Evolutionary conservation across 164 flowering plant species (phyloP).

Genomic region (Euptelea pleiosperma): DNA sequence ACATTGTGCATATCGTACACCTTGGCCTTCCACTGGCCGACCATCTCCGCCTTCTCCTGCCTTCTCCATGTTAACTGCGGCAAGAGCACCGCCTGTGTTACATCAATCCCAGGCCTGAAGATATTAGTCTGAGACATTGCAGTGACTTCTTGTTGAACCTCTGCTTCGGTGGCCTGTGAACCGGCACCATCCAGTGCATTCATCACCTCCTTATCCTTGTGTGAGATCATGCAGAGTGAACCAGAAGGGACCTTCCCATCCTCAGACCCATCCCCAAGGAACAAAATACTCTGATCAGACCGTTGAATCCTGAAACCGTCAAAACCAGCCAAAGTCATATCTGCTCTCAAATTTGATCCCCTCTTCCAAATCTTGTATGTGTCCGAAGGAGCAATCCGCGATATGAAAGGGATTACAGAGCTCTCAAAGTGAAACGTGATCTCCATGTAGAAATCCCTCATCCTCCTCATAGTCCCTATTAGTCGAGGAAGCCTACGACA

Average conservation of each 20-base stretch:
- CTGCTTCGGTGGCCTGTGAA: constrained; percentile 17
- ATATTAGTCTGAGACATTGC: constrained; percentile 24
- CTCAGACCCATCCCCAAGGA: constrained; percentile 26
- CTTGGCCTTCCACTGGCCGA: constrained; percentile 25
- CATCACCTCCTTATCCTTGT: constrained; percentile 24
- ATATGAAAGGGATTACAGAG: constrained; percentile 31
- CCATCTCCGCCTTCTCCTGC: constrained; percentile 26
- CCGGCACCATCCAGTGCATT: constrained; percentile 24
- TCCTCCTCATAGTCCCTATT: constrained; percentile 26
- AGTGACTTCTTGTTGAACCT: constrained; percentile 21
- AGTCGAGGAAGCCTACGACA: constrained; percentile 29
- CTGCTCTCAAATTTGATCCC: constrained; percentile 32
- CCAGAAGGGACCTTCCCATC: constrained; percentile 22
- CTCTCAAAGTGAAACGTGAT: constrained; percentile 34
- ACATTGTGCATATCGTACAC: constrained; percentile 30
- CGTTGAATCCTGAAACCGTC: constrained; percentile 31
- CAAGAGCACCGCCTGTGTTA: constrained; percentile 24
- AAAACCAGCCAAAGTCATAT: constrained; percentile 36
- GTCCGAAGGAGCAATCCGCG: constrained; percentile 30
- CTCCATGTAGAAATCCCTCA: constrained; percentile 33
- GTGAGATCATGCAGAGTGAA: constrained; percentile 20
- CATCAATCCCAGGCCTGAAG: constrained; percentile 26
- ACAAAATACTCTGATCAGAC: constrained; percentile 21
- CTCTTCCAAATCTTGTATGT: constrained; percentile 31
- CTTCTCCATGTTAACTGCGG: constrained; percentile 28